A percentile compares a stretch with the other conserved stretches of the same genome.
Conservation (phyloP, 352 stramenopile species). For the Phytophthora quininea region DNA sequence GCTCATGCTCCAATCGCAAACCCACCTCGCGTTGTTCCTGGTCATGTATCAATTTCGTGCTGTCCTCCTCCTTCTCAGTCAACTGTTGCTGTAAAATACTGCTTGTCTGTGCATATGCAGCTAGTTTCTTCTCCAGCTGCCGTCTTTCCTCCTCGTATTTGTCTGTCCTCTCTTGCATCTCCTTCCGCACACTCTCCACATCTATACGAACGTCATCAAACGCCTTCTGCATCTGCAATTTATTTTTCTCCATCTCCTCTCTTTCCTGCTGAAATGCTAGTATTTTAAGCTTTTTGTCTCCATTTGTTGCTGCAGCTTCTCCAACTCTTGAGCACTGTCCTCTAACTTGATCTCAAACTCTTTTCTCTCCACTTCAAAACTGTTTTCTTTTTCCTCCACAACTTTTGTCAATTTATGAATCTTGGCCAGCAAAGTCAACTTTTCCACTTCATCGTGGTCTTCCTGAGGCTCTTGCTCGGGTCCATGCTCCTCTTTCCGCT, state of each 20-base stretch:
- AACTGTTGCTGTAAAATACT: conserved; percentile 37
- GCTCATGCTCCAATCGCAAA: conserved; percentile 9
- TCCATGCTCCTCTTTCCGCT: conserved; percentile 3
- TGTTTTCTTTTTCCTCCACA: conserved; percentile 31
- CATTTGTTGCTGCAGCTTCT: conserved; percentile 19
- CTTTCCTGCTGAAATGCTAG: conserved; percentile 28
- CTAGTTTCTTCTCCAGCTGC: conserved; percentile 17
- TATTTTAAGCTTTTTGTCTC: conserved; percentile 24
- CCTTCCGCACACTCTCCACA: conserved; percentile 20
- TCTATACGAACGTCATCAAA: not conserved
- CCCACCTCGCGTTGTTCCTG: conserved; percentile 4
- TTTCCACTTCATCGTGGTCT: conserved; percentile 20
- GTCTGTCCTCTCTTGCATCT: conserved; percentile 7
- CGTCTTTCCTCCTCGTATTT: conserved; percentile 14
- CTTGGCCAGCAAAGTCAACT: conserved; percentile 25
- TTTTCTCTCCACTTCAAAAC: conserved; percentile 18
- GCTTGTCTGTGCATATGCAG: conserved; percentile 28
- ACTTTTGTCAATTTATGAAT: conserved; percentile 28
- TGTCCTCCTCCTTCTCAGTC: conserved; percentile 31
- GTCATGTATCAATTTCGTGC: conserved; percentile 2
- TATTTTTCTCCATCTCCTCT: not conserved
- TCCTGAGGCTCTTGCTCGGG: not conserved
- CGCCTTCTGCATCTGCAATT: not conserved
- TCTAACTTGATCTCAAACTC: conserved; percentile 22
- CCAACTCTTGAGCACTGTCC: conserved; percentile 28